Conservation (phyloP, 495 filamentous ascomycete genomes). For the Elasticomyces elasticus region DNA sequence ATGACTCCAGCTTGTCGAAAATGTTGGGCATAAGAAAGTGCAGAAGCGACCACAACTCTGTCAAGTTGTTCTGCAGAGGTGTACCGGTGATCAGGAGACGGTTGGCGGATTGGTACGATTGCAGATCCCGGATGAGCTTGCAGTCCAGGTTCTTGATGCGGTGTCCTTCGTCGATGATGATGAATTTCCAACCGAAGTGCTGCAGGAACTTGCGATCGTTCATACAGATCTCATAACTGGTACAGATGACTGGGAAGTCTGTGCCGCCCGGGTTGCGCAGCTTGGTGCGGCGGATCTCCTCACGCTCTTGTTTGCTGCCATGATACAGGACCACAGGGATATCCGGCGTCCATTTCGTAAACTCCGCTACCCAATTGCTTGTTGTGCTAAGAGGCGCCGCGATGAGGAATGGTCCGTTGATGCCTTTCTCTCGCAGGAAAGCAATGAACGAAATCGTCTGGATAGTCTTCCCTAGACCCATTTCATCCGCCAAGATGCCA, state of each 20-base stretch:
- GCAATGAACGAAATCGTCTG: constrained; percentile 90
- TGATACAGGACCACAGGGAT: constrained; percentile 88
- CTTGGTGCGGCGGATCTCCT: constrained; percentile 56
- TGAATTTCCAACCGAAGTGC: constrained; percentile 87
- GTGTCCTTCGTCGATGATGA: constrained; percentile 96
- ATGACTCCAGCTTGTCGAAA: constrained; percentile 79
- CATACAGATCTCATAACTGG: constrained; percentile 91
- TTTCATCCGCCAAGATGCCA: constrained; percentile 93
- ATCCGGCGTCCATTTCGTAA: constrained; percentile 73
- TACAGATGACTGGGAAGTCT: constrained; percentile 83
- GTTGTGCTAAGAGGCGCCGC: constrained; percentile 83
- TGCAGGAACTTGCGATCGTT: constrained; percentile 71
- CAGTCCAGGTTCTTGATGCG: constrained; percentile 96
- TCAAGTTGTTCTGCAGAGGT: constrained; percentile 89
- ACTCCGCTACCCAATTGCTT: constrained; percentile 95
- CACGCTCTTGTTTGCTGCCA: constrained; percentile 63
- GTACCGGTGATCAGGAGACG: constrained; percentile 90
- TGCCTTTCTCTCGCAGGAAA: constrained; percentile 73
- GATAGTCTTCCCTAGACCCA: constrained; percentile 93
- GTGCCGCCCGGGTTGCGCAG: constrained; percentile 49
- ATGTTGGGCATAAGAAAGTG: constrained; percentile 89
- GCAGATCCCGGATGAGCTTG: constrained; percentile 75
- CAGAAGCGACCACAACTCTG: constrained; percentile 88
- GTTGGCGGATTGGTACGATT: constrained; percentile 79
- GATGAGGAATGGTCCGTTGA: constrained; percentile 82